phyloP scores from a whole-genome alignment of 75 land plant genomes.

The Selaginella moellendorffii region DNA sequence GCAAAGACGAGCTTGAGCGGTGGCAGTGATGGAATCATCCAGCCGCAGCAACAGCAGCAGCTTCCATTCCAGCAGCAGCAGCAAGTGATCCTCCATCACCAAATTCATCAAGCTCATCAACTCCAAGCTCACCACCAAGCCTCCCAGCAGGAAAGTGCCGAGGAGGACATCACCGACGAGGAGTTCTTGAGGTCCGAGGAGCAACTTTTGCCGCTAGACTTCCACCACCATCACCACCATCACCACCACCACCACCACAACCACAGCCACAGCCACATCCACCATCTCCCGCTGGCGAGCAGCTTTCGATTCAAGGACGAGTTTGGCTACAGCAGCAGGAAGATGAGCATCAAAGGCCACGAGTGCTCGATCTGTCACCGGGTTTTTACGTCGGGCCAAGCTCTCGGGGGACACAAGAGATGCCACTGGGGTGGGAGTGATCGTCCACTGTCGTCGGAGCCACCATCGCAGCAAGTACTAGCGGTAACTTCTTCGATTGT shows the following conservation, averaged over 20 bases:
- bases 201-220: conserved; percentile 14
- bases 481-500: background rate
- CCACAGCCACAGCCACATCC: background rate
- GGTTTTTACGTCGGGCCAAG: conserved; percentile 65
- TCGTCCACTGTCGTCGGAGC: no score
- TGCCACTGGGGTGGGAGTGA: conserved; percentile 32
- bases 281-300: background rate
- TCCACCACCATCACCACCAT: conserved; percentile 11
- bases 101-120: conserved; percentile 14
- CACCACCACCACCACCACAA: background rate
- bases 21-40: background rate
- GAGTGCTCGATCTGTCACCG: conserved; percentile 52
- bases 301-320: conserved; percentile 20
- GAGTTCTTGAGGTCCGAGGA: conserved; percentile 10
- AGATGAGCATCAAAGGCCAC: conserved; percentile 45
- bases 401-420: conserved; percentile 67
- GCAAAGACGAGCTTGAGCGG: conserved; percentile 22
- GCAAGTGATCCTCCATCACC: background rate
- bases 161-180: conserved; percentile 1
- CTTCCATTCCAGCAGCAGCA: no score
- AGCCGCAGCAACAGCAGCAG: background rate
- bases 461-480: background rate
- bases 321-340: conserved; percentile 6
- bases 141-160: conserved; percentile 16
- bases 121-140: no score